Evolutionary conservation across 805 yeast species (phyloP), one percentile per base, ranked within the genome.

Genomic region (Priceomyces medius): DNA sequence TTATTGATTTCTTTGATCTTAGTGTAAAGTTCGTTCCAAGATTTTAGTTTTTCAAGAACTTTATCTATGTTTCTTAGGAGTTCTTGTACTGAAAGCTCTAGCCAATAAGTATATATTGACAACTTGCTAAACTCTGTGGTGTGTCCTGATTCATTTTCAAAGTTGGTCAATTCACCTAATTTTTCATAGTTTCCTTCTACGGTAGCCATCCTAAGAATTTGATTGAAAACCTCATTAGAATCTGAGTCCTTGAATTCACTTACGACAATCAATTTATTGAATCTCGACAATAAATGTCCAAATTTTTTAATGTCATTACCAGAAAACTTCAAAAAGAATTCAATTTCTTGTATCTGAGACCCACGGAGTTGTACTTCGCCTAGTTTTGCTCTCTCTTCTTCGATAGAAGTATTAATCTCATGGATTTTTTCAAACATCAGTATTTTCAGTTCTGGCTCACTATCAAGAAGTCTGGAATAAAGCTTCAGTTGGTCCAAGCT

Each of bases 261-360:
- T 34, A 73, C 63, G 8, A 63, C 50, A 1, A 62, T 46, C 21
- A 67, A 49, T 43, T 68, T 72, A 45, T 65, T 66, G 20, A 79
- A 51, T 41, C 55, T 64, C 10, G 61, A 56, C 12, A 72, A 53
- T 1, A 48, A 29, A 2, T 35, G 44, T 14, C 57, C 51, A 42
- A 68, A 68, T 3, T 49, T 51, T 3, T 47, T 49, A 14, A 80
- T 54, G 47, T 79, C 82, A 7, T 61, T 58, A 17, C 58, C 41
- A 0, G 83, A 71, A 44, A 65, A 79, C 27, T 64, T 66, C 21
- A 79, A 47, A 47, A 80, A 80, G 24, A 67, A 66, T 36, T 69
- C 74, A 40, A 76, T 73, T 38, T 69, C 81, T 10, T 49, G 50
- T 5, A 68, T 53, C 35, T 64, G 56, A 10, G 38, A 37, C 4